Conservation (phyloP, 2,329 filamentous ascomycete species). For the Colletotrichum eremochloae region DNA sequence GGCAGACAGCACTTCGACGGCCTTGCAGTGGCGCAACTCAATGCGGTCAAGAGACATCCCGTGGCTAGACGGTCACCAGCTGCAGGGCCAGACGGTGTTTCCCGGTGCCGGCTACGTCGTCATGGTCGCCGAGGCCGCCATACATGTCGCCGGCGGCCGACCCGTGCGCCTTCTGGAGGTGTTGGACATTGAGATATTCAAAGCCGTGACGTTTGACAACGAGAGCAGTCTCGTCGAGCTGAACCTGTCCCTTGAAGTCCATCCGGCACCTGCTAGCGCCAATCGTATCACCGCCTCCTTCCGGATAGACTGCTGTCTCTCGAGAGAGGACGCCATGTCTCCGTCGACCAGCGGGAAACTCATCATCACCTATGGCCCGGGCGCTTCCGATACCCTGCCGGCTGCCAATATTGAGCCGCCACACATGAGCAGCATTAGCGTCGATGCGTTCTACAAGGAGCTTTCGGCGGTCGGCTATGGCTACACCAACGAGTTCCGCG, state of each 20-base stretch:
- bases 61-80: neutral
- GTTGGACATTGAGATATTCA: neutral
- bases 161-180: neutral
- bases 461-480: neutral
- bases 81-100: neutral
- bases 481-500: neutral
- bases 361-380: neutral
- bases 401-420: neutral
- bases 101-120: neutral
- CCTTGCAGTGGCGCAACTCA: neutral
- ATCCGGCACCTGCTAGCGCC: neutral
- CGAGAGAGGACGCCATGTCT: neutral
- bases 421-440: neutral
- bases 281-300: neutral
- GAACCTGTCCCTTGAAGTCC: neutral
- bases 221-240: neutral
- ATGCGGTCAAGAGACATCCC: neutral
- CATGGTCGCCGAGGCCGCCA: neutral
- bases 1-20: neutral
- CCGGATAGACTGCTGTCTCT: neutral
- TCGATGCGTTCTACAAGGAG: neutral
- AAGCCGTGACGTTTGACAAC: neutral
- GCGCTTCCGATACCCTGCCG: neutral
- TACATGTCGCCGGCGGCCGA: neutral
- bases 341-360: neutral